A percentile compares a stretch with the other conserved stretches of the same genome.
Conservation (phyloP, 257 asterid species). For the Nicotiana knightiana region DNA sequence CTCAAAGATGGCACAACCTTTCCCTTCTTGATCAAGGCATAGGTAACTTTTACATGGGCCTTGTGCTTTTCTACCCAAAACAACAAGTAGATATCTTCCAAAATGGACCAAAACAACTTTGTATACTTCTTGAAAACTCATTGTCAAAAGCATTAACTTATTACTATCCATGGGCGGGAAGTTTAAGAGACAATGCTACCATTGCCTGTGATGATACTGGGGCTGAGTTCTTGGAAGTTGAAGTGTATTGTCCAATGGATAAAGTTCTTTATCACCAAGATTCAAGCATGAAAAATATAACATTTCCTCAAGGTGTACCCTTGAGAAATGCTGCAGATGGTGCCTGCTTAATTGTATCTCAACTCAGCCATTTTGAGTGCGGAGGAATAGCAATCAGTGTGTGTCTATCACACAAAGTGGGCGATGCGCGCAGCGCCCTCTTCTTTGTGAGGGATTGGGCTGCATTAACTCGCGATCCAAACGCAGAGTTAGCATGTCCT, state of each 20-base stretch:
- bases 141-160: too few species aligned
- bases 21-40: background rate
- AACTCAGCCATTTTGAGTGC: constrained; percentile 1
- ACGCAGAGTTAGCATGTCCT: background rate
- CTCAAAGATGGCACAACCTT: too few species aligned
- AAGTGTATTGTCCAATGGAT: background rate
- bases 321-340: background rate
- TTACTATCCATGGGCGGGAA: too few species aligned
- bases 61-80: constrained; percentile 1
- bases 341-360: background rate
- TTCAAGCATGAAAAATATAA: background rate
- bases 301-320: background rate
- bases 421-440: background rate
- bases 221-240: background rate
- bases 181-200: too few species aligned
- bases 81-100: background rate
- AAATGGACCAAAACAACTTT: background rate
- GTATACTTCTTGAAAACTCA: too few species aligned
- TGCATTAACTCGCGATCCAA: background rate
- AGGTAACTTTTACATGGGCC: background rate
- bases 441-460: constrained; percentile 10
- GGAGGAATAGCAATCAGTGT: background rate
- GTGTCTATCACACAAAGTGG: background rate
- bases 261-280: background rate
- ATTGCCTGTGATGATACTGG: background rate